Percentiles rank a stretch among this genome's conserved stretches.
Evolutionary conservation across 192 early-diverging fungal genomes (phyloP).

Genomic region (Gryganskiella cystojenkinii): DNA sequence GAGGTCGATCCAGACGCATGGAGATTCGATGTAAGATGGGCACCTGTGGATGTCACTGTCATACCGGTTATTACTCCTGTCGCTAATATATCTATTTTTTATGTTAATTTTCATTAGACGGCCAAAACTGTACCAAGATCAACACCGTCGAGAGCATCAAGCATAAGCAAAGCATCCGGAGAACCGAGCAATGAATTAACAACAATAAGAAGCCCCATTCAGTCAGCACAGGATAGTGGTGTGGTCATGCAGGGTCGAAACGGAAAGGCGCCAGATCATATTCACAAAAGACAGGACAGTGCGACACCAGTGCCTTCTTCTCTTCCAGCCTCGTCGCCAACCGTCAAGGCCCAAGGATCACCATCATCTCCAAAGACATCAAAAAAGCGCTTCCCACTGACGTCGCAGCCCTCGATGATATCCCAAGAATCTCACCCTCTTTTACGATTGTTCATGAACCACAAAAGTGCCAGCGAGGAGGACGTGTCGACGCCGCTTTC

Average conservation of each 20-base stretch:
- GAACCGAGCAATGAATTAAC: slow-evolving; percentile 22
- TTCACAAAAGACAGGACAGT: slow-evolving; percentile 6
- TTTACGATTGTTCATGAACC: slow-evolving; percentile 38
- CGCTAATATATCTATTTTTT: background rate
- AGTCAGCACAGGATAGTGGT: slow-evolving; percentile 43
- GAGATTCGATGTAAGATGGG: slow-evolving; percentile 62
- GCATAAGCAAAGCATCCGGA: slow-evolving; percentile 23
- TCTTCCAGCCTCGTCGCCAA: slow-evolving; percentile 20
- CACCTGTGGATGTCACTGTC: background rate
- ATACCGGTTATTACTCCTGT: background rate
- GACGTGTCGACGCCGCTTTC: slow-evolving; percentile 23
- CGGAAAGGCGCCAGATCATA: slow-evolving; percentile 11
- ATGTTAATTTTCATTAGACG: slow-evolving; percentile 6
- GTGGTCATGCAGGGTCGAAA: slow-evolving; percentile 30
- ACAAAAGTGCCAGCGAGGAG: slow-evolving; percentile 45
- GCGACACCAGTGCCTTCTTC: slow-evolving; percentile 10
- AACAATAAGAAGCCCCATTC: slow-evolving; percentile 11
- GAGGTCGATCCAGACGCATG: slow-evolving; percentile 58
- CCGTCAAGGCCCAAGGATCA: slow-evolving; percentile 34
- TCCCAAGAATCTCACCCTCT: slow-evolving; percentile 44
- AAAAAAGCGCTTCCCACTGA: slow-evolving; percentile 10
- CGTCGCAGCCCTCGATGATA: slow-evolving; percentile 20
- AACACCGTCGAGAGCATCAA: slow-evolving; percentile 33
- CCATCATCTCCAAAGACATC: slow-evolving; percentile 15
- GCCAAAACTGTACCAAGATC: slow-evolving; percentile 23